A percentile compares a stretch with the other conserved stretches of the same genome.
phyloP scores from a whole-genome alignment of 202 grass and related monocot species.

The Bolboschoenoplectus hybrid region DNA sequence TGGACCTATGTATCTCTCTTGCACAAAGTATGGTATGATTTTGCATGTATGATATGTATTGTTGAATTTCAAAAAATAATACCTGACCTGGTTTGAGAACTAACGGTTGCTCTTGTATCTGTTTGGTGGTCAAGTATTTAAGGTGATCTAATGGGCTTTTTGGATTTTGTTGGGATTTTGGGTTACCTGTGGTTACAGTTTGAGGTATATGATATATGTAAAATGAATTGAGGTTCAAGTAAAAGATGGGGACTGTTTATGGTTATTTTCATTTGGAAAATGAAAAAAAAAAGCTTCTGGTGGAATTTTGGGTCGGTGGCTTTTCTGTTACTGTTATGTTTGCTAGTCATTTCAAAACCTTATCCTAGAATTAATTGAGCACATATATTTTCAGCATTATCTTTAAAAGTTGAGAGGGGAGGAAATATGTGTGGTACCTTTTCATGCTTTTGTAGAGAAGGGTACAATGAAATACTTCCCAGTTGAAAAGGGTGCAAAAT shows the following conservation, averaged over 20 bases:
- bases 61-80: not conserved
- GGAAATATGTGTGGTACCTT: not conserved
- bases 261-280: not conserved
- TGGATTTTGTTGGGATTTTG: not conserved
- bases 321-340: not conserved
- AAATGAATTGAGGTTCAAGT: not conserved
- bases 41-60: no score
- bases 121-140: no score
- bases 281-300: not conserved
- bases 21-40: no score
- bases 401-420: not conserved
- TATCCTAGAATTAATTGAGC: not conserved
- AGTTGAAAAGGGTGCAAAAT: not conserved
- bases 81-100: not conserved
- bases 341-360: not conserved
- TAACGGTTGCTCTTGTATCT: not conserved
- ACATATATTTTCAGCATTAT: not conserved
- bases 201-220: not conserved
- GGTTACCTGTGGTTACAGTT: not conserved
- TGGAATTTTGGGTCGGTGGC: not conserved
- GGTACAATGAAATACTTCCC: not conserved
- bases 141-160: not conserved
- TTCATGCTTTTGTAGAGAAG: not conserved
- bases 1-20: no score
- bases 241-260: not conserved